A percentile compares a stretch with the other conserved stretches of the same genome.
Evolutionary conservation across 2,329 filamentous ascomycete genomes (phyloP).

Genomic region (Fonsecaea monophora): DNA sequence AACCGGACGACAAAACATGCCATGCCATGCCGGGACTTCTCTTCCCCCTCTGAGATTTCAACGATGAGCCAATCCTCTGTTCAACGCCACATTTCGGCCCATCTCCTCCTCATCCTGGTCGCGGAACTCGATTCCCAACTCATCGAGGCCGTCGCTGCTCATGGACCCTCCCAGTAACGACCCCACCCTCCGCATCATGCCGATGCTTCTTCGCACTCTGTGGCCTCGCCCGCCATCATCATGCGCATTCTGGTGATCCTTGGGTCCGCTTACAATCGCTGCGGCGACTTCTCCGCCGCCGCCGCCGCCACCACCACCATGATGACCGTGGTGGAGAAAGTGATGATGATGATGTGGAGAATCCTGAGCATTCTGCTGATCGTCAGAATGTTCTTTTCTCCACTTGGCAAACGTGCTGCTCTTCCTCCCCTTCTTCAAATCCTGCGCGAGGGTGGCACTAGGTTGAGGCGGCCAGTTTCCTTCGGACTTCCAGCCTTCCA

Average conservation of each 20-base stretch:
- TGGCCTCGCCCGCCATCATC: background rate
- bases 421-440: conserved; percentile 29
- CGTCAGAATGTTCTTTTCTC: conserved; percentile 27
- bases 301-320: background rate
- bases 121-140: conserved; percentile 34
- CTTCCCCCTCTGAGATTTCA: background rate
- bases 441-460: conserved; percentile 16
- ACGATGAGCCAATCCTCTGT: conserved; percentile 20
- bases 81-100: conserved; percentile 27
- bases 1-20: background rate
- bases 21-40: no score
- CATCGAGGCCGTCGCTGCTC: conserved; percentile 22
- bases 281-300: conserved; percentile 3
- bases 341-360: conserved; percentile 5
- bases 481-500: conserved; percentile 89
- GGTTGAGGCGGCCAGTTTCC: conserved; percentile 82
- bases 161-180: conserved; percentile 21
- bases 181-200: conserved; percentile 31
- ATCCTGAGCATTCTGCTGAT: background rate
- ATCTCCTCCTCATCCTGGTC: conserved; percentile 33
- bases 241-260: background rate
- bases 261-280: conserved; percentile 1
- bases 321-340: conserved; percentile 4
- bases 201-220: conserved; percentile 29
- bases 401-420: conserved; percentile 31